Base-by-base conservation (phyloP, 352 stramenopile species). In the Globisporangium heterothallicum region DNA sequence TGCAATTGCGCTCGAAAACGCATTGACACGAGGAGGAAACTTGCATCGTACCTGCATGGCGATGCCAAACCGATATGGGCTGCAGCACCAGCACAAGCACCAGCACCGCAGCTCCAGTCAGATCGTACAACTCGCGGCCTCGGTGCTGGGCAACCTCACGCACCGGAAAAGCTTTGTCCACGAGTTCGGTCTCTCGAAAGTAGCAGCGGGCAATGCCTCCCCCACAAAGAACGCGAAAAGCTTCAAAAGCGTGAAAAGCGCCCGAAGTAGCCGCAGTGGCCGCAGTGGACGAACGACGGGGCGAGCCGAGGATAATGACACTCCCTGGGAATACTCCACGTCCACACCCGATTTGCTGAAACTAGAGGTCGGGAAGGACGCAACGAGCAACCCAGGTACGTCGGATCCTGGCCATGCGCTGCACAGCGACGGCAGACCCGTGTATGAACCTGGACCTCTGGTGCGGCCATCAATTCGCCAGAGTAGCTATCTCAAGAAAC, bases 61-160 rank as follows among this genome's bases (percentile, higher is more conserved):
- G 32, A 38, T 38, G 32, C 32, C 32, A 16, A 38, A 38, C 32
- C 32, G 32, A 38, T 38, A 38, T 38, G 32, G 14, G 32, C 3
- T 38, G 32, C 32, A 10, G 32, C 32, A 53, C 27, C 29, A 43
- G n/a, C n/a, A n/a, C 44, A 50, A 25, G 26, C 22, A 0, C 45
- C 24, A 25, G 21, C 19, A 27, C 38, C 36, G 25, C 49, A 32
- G 36, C 27, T 30, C 30, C 42, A 47, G 7, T 19, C 32, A 38
- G n/a, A 16, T 59, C 43, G 35, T 18, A 19, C 43, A 59, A 25
- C 18, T 59, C 35, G 53, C 53, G 14, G n/a, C 26, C 22, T 49
- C 53, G 3, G 43, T 53, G n/a, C 22, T 59, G 42, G 35, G 53
- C 12, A 47, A 42, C 4, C 44, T 45, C 18, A 27, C 43, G 13